Percentiles rank a stretch among this genome's conserved stretches.
These are phyloP conservation scores for Plasmodium gonderi DNA, from an alignment of 169 alveolate genomes.

Conservation along the genomic window DNA sequence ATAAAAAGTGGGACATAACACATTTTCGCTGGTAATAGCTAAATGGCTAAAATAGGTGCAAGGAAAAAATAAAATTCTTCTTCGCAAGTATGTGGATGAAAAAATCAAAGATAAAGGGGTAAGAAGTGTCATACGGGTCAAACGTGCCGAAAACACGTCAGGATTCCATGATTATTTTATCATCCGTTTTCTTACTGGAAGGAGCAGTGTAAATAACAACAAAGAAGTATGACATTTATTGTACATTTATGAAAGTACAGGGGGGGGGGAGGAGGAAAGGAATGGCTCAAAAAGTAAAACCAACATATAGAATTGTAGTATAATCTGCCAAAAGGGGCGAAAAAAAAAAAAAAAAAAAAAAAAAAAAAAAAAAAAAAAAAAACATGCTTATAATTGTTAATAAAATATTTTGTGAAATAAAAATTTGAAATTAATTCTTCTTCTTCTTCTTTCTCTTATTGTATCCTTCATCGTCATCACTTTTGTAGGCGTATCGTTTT, in stretches of 20 bases:
- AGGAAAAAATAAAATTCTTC: no score
- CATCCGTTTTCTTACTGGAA: no score
- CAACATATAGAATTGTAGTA: not conserved
- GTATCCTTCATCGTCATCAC: conserved; percentile 76
- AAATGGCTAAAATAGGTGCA: no score
- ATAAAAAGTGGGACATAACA: no score
- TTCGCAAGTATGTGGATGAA: no score
- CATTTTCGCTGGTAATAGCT: no score
- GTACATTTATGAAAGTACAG: not conserved
- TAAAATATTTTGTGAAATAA: not conserved
- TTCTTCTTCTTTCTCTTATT: conserved; percentile 61
- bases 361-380: not conserved
- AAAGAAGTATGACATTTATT: not conserved
- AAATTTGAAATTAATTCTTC: not conserved
- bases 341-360: conserved; percentile 20
- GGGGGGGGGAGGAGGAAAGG: not conserved
- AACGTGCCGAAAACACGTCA: no score
- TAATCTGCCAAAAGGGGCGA: no score
- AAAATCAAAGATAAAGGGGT: no score
- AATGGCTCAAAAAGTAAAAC: not conserved
- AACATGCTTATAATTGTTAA: not conserved
- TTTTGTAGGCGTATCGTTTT: conserved; percentile 61
- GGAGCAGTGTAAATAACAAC: not conserved
- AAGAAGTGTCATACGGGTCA: no score
- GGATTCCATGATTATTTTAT: no score